Evolutionary conservation across 192 early-diverging fungal species (phyloP), one percentile per base, ranked within the genome.

Genomic region (Piromyces finnis): DNA sequence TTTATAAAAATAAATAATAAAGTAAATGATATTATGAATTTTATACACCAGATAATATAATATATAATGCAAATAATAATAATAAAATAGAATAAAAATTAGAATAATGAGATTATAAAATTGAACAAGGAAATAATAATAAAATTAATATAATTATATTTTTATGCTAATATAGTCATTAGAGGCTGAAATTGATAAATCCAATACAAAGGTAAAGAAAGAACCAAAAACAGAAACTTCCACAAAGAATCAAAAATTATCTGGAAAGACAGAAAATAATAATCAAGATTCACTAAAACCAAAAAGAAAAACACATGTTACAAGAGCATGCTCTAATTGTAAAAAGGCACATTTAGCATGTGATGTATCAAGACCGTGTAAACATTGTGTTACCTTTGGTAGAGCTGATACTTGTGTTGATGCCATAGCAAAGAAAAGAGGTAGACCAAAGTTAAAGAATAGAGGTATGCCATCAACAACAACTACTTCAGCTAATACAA

Each of bases 241-340:
- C n/a, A 26, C 51, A n/a, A 68, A 68, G 11, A 68, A 68, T n/a
- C 26, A 68, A 68, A 68, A 68, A n/a, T 26, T 5, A n/a, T 6
- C 18, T 68, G 26, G 2, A n/a, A 68, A 68, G n/a, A 68, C 22
- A 0, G 51, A 32, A 32, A 32, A 68, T 68, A 17, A 68, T 68
- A 51, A 51, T 51, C 41, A 51, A 51, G 51, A 68, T n/a, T 26
- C 51, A 68, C n/a, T 68, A 68, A 68, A 68, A 68, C 51, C 51
- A 68, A 68, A 26, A 68, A 68, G 51, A 68, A 93, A 92, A 81
- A 86, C 90, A 77, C 94, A 96, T 80, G 95, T 96, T 17, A 90
- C 91, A 30, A 94, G 93, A 82, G 95, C 95, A n/a, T 96, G 95
- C 84, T 86, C 91, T 37, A 93, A 95, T 85, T 96, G 95, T 86